phyloP scores from a whole-genome alignment of 257 asterid species.

The Solanum raphanifolium region DNA sequence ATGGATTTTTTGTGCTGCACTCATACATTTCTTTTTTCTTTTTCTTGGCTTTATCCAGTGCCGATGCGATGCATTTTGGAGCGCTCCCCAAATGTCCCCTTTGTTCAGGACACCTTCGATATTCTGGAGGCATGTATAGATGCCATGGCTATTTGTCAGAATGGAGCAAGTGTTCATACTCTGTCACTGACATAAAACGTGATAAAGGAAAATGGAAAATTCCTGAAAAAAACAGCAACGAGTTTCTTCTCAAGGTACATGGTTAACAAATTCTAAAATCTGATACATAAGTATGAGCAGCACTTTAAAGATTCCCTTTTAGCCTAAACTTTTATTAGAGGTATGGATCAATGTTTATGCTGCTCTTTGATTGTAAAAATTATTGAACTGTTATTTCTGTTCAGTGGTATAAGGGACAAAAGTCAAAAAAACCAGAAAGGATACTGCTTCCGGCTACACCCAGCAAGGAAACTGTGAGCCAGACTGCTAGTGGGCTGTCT shows the following conservation, averaged over 20 bases:
- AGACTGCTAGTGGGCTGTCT: conserved; percentile 19
- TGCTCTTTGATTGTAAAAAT: not conserved
- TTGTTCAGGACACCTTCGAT: conserved; percentile 73
- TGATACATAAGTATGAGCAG: not conserved
- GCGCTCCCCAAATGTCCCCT: conserved; percentile 67
- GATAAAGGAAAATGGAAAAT: conserved; percentile 82
- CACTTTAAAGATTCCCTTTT: not conserved
- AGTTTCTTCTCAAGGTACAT: conserved; percentile 67
- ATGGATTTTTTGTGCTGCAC: not conserved
- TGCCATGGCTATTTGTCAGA: conserved; percentile 78
- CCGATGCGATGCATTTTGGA: conserved; percentile 94
- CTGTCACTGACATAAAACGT: conserved; percentile 66
- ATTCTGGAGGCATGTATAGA: conserved; percentile 70
- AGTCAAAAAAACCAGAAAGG: conserved; percentile 58
- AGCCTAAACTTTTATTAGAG: not conserved
- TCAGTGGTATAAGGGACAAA: conserved; percentile 95
- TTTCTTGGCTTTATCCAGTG: conserved; percentile 36
- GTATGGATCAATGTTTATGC: not conserved
- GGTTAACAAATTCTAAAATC: conserved; percentile 2
- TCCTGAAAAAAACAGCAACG: conserved; percentile 63
- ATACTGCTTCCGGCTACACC: conserved; percentile 58
- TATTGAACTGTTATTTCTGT: not conserved
- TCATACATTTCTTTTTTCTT: not conserved
- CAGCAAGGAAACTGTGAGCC: conserved; percentile 27
- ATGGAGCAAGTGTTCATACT: conserved; percentile 84